phyloP scores from a whole-genome alignment of 2,329 filamentous ascomycete genomes.

The Niveomyces coronatus region DNA sequence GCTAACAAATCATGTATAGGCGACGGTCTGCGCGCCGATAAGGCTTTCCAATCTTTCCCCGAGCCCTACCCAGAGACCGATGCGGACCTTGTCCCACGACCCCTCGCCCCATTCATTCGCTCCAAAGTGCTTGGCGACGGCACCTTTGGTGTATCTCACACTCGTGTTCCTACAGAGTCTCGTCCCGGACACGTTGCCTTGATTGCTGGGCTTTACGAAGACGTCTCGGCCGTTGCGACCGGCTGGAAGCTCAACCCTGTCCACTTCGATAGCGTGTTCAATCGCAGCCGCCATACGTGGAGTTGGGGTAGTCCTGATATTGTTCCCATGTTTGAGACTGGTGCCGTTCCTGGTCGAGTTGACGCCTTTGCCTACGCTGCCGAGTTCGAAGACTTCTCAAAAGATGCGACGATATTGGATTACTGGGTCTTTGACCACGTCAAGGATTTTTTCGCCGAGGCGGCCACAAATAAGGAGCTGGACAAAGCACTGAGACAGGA shows the following conservation, averaged over 20 bases:
- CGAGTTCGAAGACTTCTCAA: slow-evolving; percentile 84
- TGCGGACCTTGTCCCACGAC: slow-evolving; percentile 59
- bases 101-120: slow-evolving; percentile 82
- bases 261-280: slow-evolving; percentile 98
- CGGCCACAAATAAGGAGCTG: slow-evolving; percentile 66
- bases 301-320: slow-evolving; percentile 99
- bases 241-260: slow-evolving; percentile 98
- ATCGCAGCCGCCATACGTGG: slow-evolving; percentile 93
- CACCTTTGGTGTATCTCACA: slow-evolving; percentile 96
- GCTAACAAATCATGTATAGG: slow-evolving; percentile 34
- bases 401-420: slow-evolving; percentile 71
- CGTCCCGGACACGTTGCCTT: slow-evolving; percentile 92
- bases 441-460: slow-evolving; percentile 73
- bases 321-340: slow-evolving; percentile 89
- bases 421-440: slow-evolving; percentile 95
- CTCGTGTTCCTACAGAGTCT: slow-evolving; percentile 91
- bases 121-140: slow-evolving; percentile 80
- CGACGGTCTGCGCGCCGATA: slow-evolving; percentile 92
- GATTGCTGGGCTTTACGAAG: slow-evolving; percentile 93
- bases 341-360: slow-evolving; percentile 78
- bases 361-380: slow-evolving; percentile 77
- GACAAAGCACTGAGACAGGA: slow-evolving; percentile 65
- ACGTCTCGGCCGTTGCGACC: slow-evolving; percentile 93
- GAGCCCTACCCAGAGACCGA: slow-evolving; percentile 66
- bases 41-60: slow-evolving; percentile 87